Base-by-base conservation (phyloP, 2,329 filamentous ascomycete species). In the Tothia fuscella region DNA sequence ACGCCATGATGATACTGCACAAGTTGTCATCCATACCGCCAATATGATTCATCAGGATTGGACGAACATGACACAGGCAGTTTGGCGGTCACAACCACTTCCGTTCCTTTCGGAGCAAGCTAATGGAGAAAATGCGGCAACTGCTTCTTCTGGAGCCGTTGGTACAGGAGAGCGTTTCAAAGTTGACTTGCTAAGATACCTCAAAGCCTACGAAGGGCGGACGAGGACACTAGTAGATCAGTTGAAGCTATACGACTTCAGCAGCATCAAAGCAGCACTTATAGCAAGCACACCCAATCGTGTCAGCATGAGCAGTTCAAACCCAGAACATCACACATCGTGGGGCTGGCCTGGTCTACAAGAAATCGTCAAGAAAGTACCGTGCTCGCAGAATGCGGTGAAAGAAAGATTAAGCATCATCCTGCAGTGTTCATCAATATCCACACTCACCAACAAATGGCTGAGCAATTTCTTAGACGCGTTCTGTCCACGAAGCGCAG, bases 21-120 rank as follows among this genome's bases (percentile, higher is more conserved):
- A 93, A 59, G 65, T 94, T 5, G 62, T 93, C 43, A 87, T 94
- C 22, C 84, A 93, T 51, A 94, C 87, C 0, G 85, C 87, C 14
- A 94, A 94, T 51, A 86, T 93, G 80, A 89, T 93, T n/a, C 55
- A 70, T 3, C 77, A 79, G 42, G 87, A 94, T 57, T 94, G 87
- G 87, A 72, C 68, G 2, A 91, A 91, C 50, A 83, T 93, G 82
- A 82, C 79, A 1, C 86, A 94, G 56, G 85, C 76, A 1, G 73
- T 83, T 4, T 94, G 87, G 87, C 68, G 64, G 38, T 89, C 84
- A 0, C 84, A 82, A 1, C 59, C 73, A 1, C 37, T 63, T 22
- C 22, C 41, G 13, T 25, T 36, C 6, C 41, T 40, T 32, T 14
- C 13, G 3, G 46, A 31, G 41, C n/a, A 21, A 13, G 25, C 44